Evolutionary conservation across 2,329 filamentous ascomycete genomes (phyloP), one percentile per base, ranked within the genome.

Genomic region (Aspergillus bombycis): DNA sequence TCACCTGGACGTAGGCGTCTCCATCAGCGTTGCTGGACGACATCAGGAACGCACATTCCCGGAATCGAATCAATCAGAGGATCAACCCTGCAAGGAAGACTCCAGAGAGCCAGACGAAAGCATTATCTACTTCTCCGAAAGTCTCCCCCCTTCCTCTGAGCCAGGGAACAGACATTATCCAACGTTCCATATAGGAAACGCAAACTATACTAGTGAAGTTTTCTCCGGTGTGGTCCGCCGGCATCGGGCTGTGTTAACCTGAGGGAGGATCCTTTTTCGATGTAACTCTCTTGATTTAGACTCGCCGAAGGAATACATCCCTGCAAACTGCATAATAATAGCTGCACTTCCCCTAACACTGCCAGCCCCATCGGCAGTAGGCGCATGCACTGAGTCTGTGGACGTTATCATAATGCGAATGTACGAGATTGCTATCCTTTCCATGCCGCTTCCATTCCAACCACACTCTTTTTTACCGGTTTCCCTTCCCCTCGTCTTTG

Each of bases 21-120:
- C 30, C 57, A 26, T 46, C 19, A 19, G 30, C 11, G 23, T 32
- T 16, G 11, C 16, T 11, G 14, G 30, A 58, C 32, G 45, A 50
- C 57, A 58, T 58, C n/a, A 46, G 38, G 30, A 41, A 57, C 14
- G 41, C 14, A 11, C 38, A 46, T 57, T 45, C 55, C 55, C 26
- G 26, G 26, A 32, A 11, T 32, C 28, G n/a, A 50, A 26, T 50
- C 55, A 57, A 21, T 10, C 11, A 45, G 3, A 21, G 10, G 38
- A 46, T 46, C n/a, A 46, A 46, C 14, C n/a, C 11, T 11, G 11
- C n/a, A 23, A 46, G 8, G n/a, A 21, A 23, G n/a, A 46, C 21
- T 2, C n/a, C n/a, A 5, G 43, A 46, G n/a, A 46, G 43, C 43
- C 43, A 23, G 43, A 23, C 14, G 21, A 46, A 46, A 46, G 43